A percentile compares a stretch with the other conserved stretches of the same genome.
These are phyloP conservation scores for Cyberlindnera mississippiensis DNA, from an alignment of 805 yeast species.

Conservation along the genomic window DNA sequence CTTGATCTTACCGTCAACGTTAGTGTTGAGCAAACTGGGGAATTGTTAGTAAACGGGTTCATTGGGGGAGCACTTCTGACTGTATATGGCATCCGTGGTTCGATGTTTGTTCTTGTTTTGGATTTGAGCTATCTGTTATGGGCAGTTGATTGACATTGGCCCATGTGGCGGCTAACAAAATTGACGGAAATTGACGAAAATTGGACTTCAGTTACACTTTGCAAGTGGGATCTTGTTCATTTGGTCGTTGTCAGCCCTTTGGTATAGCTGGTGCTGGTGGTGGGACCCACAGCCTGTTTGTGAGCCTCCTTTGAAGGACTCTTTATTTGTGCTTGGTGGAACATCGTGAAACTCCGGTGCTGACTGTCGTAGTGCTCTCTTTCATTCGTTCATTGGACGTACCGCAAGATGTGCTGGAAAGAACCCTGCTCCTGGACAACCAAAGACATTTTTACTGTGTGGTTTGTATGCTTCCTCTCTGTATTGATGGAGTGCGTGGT, in stretches of 20 bases:
- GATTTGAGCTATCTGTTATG: neutral
- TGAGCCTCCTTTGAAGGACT: neutral
- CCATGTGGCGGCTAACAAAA: no score
- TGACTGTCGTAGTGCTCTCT: constrained; percentile 1
- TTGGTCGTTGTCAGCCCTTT: neutral
- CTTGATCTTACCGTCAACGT: constrained; percentile 99
- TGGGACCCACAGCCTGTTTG: neutral
- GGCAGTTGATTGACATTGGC: neutral
- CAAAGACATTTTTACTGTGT: constrained; percentile 64
- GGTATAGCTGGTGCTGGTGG: neutral
- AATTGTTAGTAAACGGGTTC: constrained; percentile 33
- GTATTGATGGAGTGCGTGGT: constrained; percentile 7
- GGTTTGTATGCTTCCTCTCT: constrained; percentile 8
- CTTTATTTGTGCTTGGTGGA: neutral
- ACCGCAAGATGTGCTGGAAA: constrained; percentile 99
- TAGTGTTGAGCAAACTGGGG: constrained; percentile 96
- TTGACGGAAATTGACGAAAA: no score
- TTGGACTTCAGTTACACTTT: no score
- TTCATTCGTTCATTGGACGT: constrained; percentile 38
- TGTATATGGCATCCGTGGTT: neutral
- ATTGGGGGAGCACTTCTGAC: neutral
- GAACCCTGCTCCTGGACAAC: constrained; percentile 99
- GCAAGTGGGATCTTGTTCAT: no score
- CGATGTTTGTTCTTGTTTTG: neutral
- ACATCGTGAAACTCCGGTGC: no score